Percentiles rank a stretch among this genome's conserved stretches.
Conservation (phyloP, 2,329 filamentous ascomycete genomes). For the Madurella fahalii region DNA sequence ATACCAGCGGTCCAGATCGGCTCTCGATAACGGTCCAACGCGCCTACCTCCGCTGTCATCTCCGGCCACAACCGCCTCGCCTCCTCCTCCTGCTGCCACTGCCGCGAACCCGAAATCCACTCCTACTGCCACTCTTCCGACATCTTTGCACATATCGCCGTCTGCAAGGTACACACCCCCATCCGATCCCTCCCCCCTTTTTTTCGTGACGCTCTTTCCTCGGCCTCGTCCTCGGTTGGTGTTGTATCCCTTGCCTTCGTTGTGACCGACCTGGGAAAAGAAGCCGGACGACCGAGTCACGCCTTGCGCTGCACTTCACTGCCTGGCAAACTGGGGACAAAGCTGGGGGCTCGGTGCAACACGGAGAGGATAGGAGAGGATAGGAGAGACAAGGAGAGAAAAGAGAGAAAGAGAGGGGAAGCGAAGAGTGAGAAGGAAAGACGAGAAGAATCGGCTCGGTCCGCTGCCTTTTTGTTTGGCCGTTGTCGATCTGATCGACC, state of each 20-base stretch:
- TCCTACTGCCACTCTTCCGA: not conserved
- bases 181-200: not conserved
- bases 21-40: slow-evolving; percentile 52
- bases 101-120: not conserved
- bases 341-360: too few species aligned
- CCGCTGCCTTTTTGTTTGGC: not conserved
- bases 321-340: too few species aligned
- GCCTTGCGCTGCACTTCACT: too few species aligned
- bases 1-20: slow-evolving; percentile 48
- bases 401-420: too few species aligned
- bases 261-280: too few species aligned
- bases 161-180: slow-evolving; percentile 14
- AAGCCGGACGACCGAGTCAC: too few species aligned
- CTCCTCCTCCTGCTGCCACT: slow-evolving; percentile 14
- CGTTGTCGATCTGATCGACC: not conserved
- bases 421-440: not conserved
- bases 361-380: too few species aligned
- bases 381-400: too few species aligned
- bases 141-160: slow-evolving; percentile 1
- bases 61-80: slow-evolving; percentile 21
- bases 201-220: not conserved
- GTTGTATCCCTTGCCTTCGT: too few species aligned
- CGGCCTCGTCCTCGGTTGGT: too few species aligned
- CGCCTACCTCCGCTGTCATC: slow-evolving; percentile 42
- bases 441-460: too few species aligned